Evolutionary conservation across 306 rosid genomes (phyloP).

Genomic region (Echinosophora koreensis): DNA sequence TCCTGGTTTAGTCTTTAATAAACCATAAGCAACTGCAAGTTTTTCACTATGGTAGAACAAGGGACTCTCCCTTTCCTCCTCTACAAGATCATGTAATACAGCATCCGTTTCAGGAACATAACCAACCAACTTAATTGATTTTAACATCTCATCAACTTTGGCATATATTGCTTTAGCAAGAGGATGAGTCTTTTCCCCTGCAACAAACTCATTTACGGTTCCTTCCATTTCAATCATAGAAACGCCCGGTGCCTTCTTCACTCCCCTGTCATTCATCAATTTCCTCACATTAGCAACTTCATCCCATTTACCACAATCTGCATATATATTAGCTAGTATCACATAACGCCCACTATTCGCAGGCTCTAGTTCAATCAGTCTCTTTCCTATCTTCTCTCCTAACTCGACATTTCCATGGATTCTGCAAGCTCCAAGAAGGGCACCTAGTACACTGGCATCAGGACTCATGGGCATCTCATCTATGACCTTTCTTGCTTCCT

Average conservation of each 20-base stretch:
- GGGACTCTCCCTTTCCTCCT: constrained; percentile 59
- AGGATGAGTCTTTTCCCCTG: constrained; percentile 66
- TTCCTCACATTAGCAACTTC: constrained; percentile 63
- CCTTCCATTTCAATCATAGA: constrained; percentile 74
- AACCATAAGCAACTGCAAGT: constrained; percentile 71
- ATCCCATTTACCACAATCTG: constrained; percentile 69
- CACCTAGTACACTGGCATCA: constrained; percentile 66
- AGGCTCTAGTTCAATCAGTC: constrained; percentile 69
- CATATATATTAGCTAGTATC: constrained; percentile 65
- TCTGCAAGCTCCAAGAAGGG: constrained; percentile 81
- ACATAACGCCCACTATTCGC: constrained; percentile 73
- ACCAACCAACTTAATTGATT: constrained; percentile 52
- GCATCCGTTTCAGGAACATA: constrained; percentile 53
- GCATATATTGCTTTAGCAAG: constrained; percentile 51
- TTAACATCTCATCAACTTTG: constrained; percentile 62
- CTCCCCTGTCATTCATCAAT: constrained; percentile 68
- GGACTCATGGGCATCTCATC: constrained; percentile 65
- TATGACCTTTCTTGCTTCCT: constrained; percentile 61
- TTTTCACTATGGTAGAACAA: constrained; percentile 68
- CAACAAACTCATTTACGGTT: constrained; percentile 61
- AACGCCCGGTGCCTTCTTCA: constrained; percentile 70
- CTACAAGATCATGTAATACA: constrained; percentile 49
- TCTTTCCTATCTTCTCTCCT: constrained; percentile 63
- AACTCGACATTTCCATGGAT: constrained; percentile 64
- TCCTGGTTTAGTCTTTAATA: constrained; percentile 58